Base-by-base conservation (phyloP, 176 grass and related monocot genomes). In the Raddia guianensis region DNA sequence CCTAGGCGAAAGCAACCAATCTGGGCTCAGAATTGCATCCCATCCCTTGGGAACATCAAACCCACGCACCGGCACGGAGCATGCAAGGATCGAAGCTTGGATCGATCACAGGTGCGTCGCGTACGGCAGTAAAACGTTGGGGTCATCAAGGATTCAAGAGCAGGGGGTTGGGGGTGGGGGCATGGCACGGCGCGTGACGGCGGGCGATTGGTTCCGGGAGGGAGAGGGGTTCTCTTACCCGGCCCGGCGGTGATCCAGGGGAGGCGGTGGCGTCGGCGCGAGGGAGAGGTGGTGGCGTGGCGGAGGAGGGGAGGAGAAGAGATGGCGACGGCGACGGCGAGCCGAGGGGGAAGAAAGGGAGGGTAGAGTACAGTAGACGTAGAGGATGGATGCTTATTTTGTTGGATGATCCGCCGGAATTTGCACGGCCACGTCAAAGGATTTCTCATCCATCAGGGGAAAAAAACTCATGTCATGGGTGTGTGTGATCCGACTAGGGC, bases 271-370 rank as follows among this genome's bases (percentile, higher is more conserved):
- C 27, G 58, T 9, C 4, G 74, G 37, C 3, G 37, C 2, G 63
- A 14, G 15, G 63, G 15, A 48, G 83, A 46, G 59, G 85, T 81
- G 59, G 85, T 81, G 85, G 78, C 71, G 82, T 43, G 54, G 82
- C 37, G 13, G 63, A 72, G 40, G 1, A 0, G 62, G 44, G 2
- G 16, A 14, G 5, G 13, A 14, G 3, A 33, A 12, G 20, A 19
- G 16, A 49, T 49, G 48, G 48, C 0, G 48, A 49, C 4, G 48
- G 48, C 0, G 48, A 12, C 4, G 48, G 48, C 48, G 48, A 49
- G 12, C 3, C 49, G 12, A 13, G 49, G 12, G 3, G 49, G 49
- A 3, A 51, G 42, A 3, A 1, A 18, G 35, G 27, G n/a, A n/a
- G n/a, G n/a, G n/a, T n/a, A n/a, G n/a, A n/a, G 27, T 27, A 27